Base-by-base conservation (phyloP, 1,284 basidiomycete species). In the Trichosporon sp. region DNA sequence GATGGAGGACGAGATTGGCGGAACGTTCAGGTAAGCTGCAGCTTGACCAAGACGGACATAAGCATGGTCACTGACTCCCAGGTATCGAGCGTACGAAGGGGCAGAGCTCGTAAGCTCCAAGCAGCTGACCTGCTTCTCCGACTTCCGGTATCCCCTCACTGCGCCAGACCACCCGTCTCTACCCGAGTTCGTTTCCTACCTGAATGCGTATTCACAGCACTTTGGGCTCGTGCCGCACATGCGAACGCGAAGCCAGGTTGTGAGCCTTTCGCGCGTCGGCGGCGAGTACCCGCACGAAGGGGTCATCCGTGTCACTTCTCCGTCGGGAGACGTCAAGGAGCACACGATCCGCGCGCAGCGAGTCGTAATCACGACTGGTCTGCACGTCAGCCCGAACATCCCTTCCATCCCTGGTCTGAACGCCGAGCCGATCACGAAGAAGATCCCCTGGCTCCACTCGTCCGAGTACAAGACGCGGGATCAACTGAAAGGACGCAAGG, bases 51-150 rank as follows among this genome's bases (percentile, higher is more conserved):
- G 26, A 26, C 26, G 26, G 26, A 26, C 26, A 26, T 26, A 26
- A 26, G 26, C 26, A 26, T 26, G 26, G 26, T 26, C 26, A 54
- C 35, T 59, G 7, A 54, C 64, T 46, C 46, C 26, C 40, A 78
- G 79, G 48, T 82, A 75, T 73, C 71, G 81, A 61, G 76, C 74
- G 66, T 76, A 85, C 76, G 79, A 90, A 85, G 88, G 89, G 71
- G 87, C 88, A 38, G 86, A 81, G 75, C 71, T 80, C 71, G 78
- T 79, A 66, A 77, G 74, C 64, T 75, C 75, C 56, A 81, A 81
- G 71, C 89, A 90, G 77, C 83, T 90, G 64, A 90, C 90, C 1
- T 86, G 86, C 70, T 91, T 90, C 80, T 88, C 87, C 48, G 90
- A 91, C 80, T 90, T 89, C 77, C 86, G 89, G 64, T 82, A 80